Percentiles rank a stretch among this genome's conserved stretches.
phyloP scores from a whole-genome alignment of 441 rosid species.

The Populus hybrid region DNA sequence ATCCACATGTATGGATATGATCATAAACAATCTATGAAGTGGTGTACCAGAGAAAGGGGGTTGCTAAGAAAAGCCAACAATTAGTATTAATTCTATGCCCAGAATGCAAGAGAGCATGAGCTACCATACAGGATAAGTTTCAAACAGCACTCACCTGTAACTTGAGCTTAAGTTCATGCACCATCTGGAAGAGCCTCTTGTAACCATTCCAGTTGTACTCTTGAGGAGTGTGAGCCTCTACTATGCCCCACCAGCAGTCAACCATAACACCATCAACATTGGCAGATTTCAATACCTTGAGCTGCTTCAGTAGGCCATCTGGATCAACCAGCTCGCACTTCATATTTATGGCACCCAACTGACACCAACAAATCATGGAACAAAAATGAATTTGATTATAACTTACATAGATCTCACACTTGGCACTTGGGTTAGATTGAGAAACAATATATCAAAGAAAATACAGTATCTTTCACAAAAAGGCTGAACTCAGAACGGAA shows the following conservation, averaged over 20 bases:
- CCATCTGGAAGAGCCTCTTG: slow-evolving; percentile 77
- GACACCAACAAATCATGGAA: slow-evolving; percentile 25
- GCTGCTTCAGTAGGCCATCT: slow-evolving; percentile 79
- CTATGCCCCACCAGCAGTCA: slow-evolving; percentile 99
- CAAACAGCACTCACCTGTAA: slow-evolving; percentile 56
- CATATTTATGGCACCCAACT: slow-evolving; percentile 92
- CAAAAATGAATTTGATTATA: slow-evolving; percentile 6
- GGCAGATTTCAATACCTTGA: slow-evolving; percentile 73
- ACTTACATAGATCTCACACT: slow-evolving; percentile 6
- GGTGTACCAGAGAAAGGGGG: background rate
- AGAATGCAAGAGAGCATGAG: too few relatives aligned
- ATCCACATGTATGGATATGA: background rate
- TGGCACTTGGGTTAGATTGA: slow-evolving; percentile 1
- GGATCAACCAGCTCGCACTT: slow-evolving; percentile 92
- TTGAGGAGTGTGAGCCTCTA: slow-evolving; percentile 84
- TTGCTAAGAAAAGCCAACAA: background rate
- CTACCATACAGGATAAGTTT: background rate
- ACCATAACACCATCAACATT: slow-evolving; percentile 82
- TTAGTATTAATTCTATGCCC: too few relatives aligned
- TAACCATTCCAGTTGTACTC: slow-evolving; percentile 97
- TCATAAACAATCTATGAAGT: background rate
- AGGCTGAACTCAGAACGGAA: background rate
- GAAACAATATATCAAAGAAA: slow-evolving; percentile 12
- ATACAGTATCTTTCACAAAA: background rate
- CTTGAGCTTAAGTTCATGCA: slow-evolving; percentile 77